phyloP scores from a whole-genome alignment of 768 basidiomycete genomes.

The Hysterangium stoloniferum region DNA sequence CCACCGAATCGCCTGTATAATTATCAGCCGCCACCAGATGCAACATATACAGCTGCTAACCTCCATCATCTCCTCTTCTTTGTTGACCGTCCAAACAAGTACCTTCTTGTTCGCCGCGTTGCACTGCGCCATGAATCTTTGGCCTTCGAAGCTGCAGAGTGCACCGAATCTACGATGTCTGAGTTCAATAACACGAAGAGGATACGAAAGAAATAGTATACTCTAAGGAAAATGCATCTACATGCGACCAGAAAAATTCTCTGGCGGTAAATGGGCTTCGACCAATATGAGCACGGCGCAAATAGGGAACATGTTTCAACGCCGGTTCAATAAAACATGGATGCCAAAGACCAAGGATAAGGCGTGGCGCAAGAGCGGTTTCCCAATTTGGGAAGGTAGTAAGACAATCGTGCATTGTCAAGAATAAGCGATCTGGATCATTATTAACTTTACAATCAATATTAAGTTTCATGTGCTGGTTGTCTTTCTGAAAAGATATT shows the following conservation, averaged over 20 bases:
- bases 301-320: conserved; percentile 68
- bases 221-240: conserved; percentile 78
- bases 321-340: conserved; percentile 81
- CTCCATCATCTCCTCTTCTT: conserved; percentile 85
- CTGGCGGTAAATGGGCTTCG: conserved; percentile 61
- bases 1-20: conserved; percentile 66
- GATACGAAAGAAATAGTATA: conserved; percentile 39
- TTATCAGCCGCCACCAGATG: conserved; percentile 9
- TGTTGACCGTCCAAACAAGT: conserved; percentile 97
- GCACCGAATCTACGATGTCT: conserved; percentile 1
- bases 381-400: conserved; percentile 63
- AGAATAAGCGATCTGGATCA: conserved; percentile 79
- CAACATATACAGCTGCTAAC: conserved; percentile 30
- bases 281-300: conserved; percentile 81
- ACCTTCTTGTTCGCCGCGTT: conserved; percentile 70
- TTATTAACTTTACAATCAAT: conserved; percentile 94
- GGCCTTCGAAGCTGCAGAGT: conserved; percentile 29
- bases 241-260: conserved; percentile 84
- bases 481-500: conserved; percentile 47
- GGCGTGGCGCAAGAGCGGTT: conserved; percentile 66
- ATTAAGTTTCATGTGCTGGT: conserved; percentile 70
- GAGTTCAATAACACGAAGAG: background rate
- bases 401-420: conserved; percentile 65
- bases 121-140: conserved; percentile 66
- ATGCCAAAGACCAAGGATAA: conserved; percentile 84